These are phyloP conservation scores for Hymenochaete sp. DNA, from an alignment of 1,284 basidiomycete species.

Conservation along the genomic window DNA sequence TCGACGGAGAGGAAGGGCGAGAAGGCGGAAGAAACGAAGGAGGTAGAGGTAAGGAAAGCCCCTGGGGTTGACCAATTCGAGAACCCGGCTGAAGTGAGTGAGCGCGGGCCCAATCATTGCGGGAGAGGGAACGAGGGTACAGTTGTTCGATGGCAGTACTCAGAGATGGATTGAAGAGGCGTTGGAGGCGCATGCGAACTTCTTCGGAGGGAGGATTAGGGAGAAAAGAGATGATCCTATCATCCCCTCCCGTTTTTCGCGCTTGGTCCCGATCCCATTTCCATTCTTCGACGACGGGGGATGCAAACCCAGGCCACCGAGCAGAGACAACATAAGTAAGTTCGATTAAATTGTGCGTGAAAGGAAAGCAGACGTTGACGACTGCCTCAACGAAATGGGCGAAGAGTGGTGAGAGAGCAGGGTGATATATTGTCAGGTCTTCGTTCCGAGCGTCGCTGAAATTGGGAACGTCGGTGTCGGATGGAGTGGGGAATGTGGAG, in stretches of 20 bases:
- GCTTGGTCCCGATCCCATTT: constrained; percentile 11
- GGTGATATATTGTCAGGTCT: constrained; percentile 37
- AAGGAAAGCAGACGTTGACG: constrained; percentile 55
- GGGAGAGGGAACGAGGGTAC: constrained; percentile 55
- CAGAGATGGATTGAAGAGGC: constrained; percentile 52
- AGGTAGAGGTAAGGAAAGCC: too few relatives aligned
- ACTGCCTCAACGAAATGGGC: constrained; percentile 58
- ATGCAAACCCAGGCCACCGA: constrained; percentile 71
- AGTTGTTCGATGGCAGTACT: constrained; percentile 53
- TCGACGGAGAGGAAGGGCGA: too few relatives aligned
- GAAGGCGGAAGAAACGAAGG: too few relatives aligned
- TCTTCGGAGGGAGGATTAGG: constrained; percentile 41
- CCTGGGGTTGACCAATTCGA: constrained; percentile 20
- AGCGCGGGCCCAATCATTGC: constrained; percentile 45
- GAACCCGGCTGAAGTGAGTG: constrained; percentile 37
- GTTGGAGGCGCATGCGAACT: constrained; percentile 50
- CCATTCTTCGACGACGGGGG: constrained; percentile 54
- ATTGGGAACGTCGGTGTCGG: background rate
- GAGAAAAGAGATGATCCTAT: constrained; percentile 20
- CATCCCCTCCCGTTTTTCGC: background rate
- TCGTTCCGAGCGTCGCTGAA: background rate
- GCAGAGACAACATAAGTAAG: constrained; percentile 69
- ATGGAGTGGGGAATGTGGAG: background rate
- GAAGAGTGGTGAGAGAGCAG: constrained; percentile 50
- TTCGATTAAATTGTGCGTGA: constrained; percentile 51